Conservation (phyloP, 495 filamentous ascomycete species). For the Immersiella caudata region DNA sequence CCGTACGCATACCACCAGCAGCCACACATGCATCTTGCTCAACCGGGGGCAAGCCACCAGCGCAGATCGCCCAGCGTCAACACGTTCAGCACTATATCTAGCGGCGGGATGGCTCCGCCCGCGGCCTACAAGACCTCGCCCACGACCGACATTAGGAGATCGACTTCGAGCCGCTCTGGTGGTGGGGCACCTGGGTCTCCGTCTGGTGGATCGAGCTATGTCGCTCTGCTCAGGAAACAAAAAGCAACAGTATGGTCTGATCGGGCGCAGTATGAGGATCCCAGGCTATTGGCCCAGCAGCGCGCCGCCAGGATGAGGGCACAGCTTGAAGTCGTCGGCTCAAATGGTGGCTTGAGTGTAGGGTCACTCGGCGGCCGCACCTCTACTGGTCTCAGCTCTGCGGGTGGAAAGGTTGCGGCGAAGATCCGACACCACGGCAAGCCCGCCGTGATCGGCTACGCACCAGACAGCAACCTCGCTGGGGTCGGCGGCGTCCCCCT, state of each 20-base stretch:
- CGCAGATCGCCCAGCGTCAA: constrained; percentile 72
- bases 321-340: constrained; percentile 69
- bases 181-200: constrained; percentile 56
- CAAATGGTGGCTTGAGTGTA: constrained; percentile 28
- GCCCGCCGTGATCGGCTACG: constrained; percentile 70
- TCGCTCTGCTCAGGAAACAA: constrained; percentile 90
- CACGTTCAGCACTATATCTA: constrained; percentile 69
- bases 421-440: constrained; percentile 83
- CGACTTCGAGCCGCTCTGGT: constrained; percentile 71
- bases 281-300: constrained; percentile 76
- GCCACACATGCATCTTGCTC: constrained; percentile 43
- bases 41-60: constrained; percentile 47
- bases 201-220: constrained; percentile 70
- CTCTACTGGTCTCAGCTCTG: constrained; percentile 56
- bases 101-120: constrained; percentile 51
- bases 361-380: constrained; percentile 55
- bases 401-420: constrained; percentile 58
- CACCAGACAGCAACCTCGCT: constrained; percentile 70
- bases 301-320: constrained; percentile 82
- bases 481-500: constrained; percentile 79
- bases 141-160: constrained; percentile 69
- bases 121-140: constrained; percentile 54
- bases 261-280: constrained; percentile 89
- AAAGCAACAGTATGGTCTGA: constrained; percentile 99
- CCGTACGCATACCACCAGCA: constrained; percentile 23